A percentile compares a stretch with the other conserved stretches of the same genome.
Evolutionary conservation across 2,329 filamentous ascomycete species (phyloP).

Genomic region (Phialocephala sp.): DNA sequence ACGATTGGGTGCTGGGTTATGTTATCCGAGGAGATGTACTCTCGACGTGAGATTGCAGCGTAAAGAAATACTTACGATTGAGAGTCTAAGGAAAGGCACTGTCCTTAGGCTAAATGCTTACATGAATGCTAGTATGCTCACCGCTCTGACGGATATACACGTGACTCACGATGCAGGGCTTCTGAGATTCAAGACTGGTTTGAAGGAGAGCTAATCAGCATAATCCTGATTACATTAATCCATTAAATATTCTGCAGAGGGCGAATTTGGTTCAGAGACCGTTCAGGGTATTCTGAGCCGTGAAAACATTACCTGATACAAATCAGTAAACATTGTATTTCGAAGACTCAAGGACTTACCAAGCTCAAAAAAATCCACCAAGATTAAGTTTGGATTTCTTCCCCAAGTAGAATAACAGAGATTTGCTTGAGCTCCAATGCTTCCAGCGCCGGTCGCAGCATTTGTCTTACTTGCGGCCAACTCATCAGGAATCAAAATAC

Average conservation of each 20-base stretch:
- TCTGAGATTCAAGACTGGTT: background rate
- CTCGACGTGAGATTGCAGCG: background rate
- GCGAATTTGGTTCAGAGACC: constrained; percentile 6
- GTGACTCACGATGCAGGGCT: background rate
- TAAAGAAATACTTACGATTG: background rate
- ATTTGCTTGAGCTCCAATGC: constrained; percentile 55
- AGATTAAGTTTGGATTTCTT: constrained; percentile 56
- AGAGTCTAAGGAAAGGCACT: background rate
- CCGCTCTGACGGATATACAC: background rate
- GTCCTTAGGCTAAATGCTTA: background rate
- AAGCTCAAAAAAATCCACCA: constrained; percentile 65
- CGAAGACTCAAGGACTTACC: constrained; percentile 15
- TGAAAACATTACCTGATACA: constrained; percentile 37
- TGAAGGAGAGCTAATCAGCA: background rate
- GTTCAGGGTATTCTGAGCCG: constrained; percentile 40
- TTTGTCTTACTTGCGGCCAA: constrained; percentile 52
- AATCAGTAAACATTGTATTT: background rate
- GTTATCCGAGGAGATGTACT: background rate
- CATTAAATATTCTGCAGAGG: background rate
- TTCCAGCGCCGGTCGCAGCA: constrained; percentile 54
- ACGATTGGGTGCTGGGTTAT: background rate
- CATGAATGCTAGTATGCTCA: background rate
- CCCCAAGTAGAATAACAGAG: constrained; percentile 54
- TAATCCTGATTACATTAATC: background rate
- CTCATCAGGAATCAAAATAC: constrained; percentile 59